Evolutionary conservation across 1,139 yeast genomes (phyloP).

Genomic region (Sugiyamaella xylanicola): DNA sequence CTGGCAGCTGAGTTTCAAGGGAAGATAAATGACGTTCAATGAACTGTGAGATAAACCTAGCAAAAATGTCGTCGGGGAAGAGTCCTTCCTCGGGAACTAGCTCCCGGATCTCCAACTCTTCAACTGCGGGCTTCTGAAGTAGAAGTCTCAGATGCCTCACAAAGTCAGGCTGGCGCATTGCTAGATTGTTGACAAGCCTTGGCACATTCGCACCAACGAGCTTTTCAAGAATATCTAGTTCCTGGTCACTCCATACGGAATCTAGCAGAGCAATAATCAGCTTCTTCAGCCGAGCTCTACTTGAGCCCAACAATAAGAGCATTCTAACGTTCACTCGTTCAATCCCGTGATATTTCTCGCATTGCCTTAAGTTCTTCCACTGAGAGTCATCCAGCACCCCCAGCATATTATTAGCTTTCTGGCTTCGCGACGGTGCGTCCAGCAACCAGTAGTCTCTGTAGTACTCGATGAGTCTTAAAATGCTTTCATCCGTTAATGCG

Average conservation of each 20-base stretch:
- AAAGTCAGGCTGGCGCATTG: background rate
- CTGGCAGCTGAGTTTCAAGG: slow-evolving; percentile 3
- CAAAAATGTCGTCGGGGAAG: slow-evolving; percentile 3
- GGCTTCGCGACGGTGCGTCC: slow-evolving; percentile 6
- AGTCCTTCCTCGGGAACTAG: background rate
- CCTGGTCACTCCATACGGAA: slow-evolving; percentile 6
- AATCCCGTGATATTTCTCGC: slow-evolving; percentile 7
- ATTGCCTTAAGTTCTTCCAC: slow-evolving; percentile 5
- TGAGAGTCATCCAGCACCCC: background rate
- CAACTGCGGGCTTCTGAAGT: background rate
- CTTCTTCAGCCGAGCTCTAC: slow-evolving; percentile 1
- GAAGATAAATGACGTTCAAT: slow-evolving; percentile 4
- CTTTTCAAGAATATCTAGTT: background rate
- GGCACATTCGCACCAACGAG: slow-evolving; percentile 8
- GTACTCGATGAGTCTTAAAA: slow-evolving; percentile 3
- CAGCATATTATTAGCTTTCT: slow-evolving; percentile 3
- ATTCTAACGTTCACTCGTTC: slow-evolving; percentile 2
- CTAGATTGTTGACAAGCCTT: slow-evolving; percentile 5
- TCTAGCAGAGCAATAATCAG: background rate
- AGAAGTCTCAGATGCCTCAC: background rate
- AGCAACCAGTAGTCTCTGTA: slow-evolving; percentile 11
- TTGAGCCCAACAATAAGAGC: slow-evolving; percentile 6
- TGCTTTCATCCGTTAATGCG: background rate
- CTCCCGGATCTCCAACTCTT: background rate
- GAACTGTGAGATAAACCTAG: background rate